Base-by-base conservation (phyloP, 192 early-diverging fungal genomes). In the Entophlyctis luteolus region DNA sequence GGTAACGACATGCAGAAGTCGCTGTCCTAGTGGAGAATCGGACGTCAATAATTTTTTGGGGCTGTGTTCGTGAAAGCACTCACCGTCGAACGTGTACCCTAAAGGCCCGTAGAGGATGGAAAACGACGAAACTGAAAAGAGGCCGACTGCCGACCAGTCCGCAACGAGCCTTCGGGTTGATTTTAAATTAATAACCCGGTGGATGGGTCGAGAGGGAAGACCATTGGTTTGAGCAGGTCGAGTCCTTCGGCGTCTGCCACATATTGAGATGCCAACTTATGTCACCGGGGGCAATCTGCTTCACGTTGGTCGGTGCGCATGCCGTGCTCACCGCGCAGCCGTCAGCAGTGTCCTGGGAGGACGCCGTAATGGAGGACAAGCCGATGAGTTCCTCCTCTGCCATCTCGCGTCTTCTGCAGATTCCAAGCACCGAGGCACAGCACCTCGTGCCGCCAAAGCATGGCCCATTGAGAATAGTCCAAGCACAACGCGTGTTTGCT, bases 201-300 rank as follows among this genome's bases (percentile, higher is more conserved):
- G 10, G 42, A 45, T 12, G n/a, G 42, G n/a, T n/a, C n/a, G n/a
- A 45, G 10, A 45, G 42, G 10, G n/a, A n/a, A 10, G 10, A 52
- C 42, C 46, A 63, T 27, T 63, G 60, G 32, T 48, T 12, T 14
- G 8, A 0, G 18, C 60, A 63, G 23, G 25, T 32, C 12, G 42
- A 48, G 42, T 63, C 60, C 8, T 50, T 45, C 20, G 36, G 31
- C 6, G 46, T 34, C 47, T 63, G 60, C 60, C 60, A 63, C 46
- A 31, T 27, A 5, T 28, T 47, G 4, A n/a, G 28, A 33, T 63
- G 46, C 16, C 32, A 34, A 4, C 10, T 12, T 12, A 63, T 10
- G 47, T 63, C 60, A 16, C 12, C 22, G 4, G 60, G 16, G 10
- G 60, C 42, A 12, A 14, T 32, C 5, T 22, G 46, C 28, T 49